Base-by-base conservation (phyloP, 257 asterid genomes). In the Solanum ahanhuiri region DNA sequence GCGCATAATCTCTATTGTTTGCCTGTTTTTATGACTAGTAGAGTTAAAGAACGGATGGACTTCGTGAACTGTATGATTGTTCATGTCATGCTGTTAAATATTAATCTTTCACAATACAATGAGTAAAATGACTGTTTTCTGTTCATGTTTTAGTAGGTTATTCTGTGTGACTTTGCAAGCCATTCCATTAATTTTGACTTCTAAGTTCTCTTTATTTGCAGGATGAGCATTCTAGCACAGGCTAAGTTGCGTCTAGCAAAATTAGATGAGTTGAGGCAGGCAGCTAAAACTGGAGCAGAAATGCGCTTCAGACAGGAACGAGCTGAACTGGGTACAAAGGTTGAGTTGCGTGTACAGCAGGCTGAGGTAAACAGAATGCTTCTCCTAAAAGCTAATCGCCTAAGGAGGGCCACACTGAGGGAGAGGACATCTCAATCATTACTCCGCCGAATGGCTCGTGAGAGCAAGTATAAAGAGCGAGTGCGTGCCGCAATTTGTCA, bases 281-380 rank as follows among this genome's bases (percentile, higher is more conserved):
- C 98, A 82, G 98, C 98, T 81, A 97, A 91, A 92, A 90, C 87
- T 64, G 94, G 91, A 86, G 95, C 87, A 23, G 98, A 95, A 92
- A 90, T 92, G 94, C 99, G 97, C 83, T 91, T 89, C 17, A 88
- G 89, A 88, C 91, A 90, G 92, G 94, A 97, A 91, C 93, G 95
- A 77, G 98, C 93, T 25, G 99, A 96, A 91, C 87, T 97, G 83
- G 97, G 98, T 77, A 88, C 97, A 22, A 95, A 94, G 91, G 98
- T 95, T 75, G 94, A 95, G 89, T 93, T 89, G 92, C 92, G 96
- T 45, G 96, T 94, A 76, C 96, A 39, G 89, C 93, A 95, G 89
- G 99, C 99, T 28, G 99, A 97, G 91, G 94, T 93, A 84, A 97
- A 97, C 85, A 93, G 99, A 87, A 77, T 93, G 93, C 98, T 87